Percentiles rank a stretch among this genome's conserved stretches.
Evolutionary conservation across 2,329 filamentous ascomycete species (phyloP).

Genomic region (Teratosphaeriaceae sp.): DNA sequence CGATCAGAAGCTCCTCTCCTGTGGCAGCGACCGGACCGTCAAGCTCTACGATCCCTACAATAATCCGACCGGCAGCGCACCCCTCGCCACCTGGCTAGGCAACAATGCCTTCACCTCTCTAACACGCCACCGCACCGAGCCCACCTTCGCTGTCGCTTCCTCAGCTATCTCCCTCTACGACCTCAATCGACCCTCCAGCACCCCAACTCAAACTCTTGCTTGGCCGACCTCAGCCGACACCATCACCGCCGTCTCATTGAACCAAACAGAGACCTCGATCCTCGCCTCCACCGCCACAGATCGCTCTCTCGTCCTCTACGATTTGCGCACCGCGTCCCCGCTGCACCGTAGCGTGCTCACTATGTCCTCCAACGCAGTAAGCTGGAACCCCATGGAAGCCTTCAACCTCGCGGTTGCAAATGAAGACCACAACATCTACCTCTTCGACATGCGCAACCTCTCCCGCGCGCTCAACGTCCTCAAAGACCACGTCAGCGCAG

Average conservation of each 20-base stretch:
- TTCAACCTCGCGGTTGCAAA: conserved; percentile 92
- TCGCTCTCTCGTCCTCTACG: conserved; percentile 82
- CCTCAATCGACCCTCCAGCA: conserved; percentile 66
- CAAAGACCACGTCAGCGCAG: conserved; percentile 82
- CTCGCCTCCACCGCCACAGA: conserved; percentile 81
- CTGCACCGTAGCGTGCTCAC: conserved; percentile 74
- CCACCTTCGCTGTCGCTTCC: conserved; percentile 69
- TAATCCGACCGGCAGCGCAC: conserved; percentile 59
- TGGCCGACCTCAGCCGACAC: conserved; percentile 91
- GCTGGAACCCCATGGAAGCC: conserved; percentile 95
- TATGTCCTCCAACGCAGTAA: conserved; percentile 74
- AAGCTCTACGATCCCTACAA: conserved; percentile 91
- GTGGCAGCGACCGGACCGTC: conserved; percentile 76
- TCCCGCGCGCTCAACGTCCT: conserved; percentile 81
- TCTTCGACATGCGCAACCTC: conserved; percentile 93
- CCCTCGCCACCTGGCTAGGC: conserved; percentile 78
- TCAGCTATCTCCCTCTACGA: conserved; percentile 84
- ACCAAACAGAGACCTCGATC: conserved; percentile 88
- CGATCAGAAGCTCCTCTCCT: conserved; percentile 78
- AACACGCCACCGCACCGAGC: conserved; percentile 71
- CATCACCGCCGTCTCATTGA: conserved; percentile 82
- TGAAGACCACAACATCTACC: conserved; percentile 87
- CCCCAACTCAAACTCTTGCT: conserved; percentile 71
- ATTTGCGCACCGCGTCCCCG: conserved; percentile 78
- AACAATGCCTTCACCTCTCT: conserved; percentile 74